These are phyloP conservation scores for Fraxinus sp. DNA, from an alignment of 305 asterid species.

Conservation along the genomic window DNA sequence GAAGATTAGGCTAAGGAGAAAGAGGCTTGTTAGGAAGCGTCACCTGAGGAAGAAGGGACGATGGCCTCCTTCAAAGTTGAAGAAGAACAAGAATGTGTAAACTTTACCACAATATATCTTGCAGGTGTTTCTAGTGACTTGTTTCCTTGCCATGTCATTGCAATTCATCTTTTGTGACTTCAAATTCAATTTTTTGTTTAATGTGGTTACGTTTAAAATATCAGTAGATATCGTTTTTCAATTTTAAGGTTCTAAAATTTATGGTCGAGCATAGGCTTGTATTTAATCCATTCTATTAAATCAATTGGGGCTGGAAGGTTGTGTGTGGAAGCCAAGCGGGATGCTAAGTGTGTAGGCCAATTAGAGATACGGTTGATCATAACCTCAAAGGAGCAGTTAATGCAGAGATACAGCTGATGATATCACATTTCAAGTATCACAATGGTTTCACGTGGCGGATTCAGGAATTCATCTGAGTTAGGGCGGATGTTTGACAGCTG, in stretches of 20 bases:
- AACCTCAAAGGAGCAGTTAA: background rate
- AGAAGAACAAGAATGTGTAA: constrained; percentile 69
- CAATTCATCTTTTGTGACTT: constrained; percentile 11
- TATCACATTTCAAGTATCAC: background rate
- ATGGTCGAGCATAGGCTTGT: background rate
- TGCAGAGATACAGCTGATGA: background rate
- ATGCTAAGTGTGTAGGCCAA: background rate
- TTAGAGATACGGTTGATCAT: background rate
- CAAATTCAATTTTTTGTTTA: constrained; percentile 15
- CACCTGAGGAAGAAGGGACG: constrained; percentile 77
- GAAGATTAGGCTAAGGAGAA: constrained; percentile 65
- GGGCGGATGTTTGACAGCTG: background rate
- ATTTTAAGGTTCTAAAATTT: background rate
- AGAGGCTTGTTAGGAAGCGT: constrained; percentile 71
- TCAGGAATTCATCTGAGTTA: too few relatives aligned
- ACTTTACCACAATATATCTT: constrained; percentile 23
- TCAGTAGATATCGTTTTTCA: background rate
- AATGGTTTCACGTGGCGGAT: background rate
- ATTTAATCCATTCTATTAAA: background rate
- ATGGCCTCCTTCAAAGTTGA: constrained; percentile 83
- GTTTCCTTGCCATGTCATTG: constrained; percentile 20
- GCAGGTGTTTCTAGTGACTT: constrained; percentile 31
- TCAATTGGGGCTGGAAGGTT: background rate
- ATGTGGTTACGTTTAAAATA: constrained; percentile 23
- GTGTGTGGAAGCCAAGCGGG: background rate